Base-by-base conservation (phyloP, 78 protist species). In the Chrysochromulina parva region DNA sequence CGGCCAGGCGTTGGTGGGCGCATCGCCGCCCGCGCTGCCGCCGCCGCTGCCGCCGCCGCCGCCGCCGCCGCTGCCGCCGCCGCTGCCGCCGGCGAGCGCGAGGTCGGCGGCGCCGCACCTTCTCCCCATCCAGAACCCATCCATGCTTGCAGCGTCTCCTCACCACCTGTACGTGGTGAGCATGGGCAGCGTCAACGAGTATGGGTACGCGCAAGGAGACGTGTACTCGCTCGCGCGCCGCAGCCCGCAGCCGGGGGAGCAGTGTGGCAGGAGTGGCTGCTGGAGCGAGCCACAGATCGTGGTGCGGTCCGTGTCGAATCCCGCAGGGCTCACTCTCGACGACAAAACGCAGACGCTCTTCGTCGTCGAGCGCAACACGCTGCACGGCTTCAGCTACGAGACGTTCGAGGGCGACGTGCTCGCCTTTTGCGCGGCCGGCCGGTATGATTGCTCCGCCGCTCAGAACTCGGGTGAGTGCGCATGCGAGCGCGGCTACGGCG, bases 381-480 rank as follows among this genome's bases (percentile, higher is more conserved):
- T 74, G 24, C 57, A 2, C 53, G 82, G 82, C 82, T 38, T 19
- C 82, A 11, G 3, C 3, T 74, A 74, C 82, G 82, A 74, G 82
- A 53, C 26, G 28, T 74, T 74, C 82, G 1, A 38, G 26, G 82
- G 82, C 58, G 82, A 74, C 55, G 82, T 74, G 11, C 82, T 74
- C 82, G 22, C 9, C 14, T 74, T 74, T 11, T 74, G 82, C 82
- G 16, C 24, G 26, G 57, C 16, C 28, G 82, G 82, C 13, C 17
- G 55, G 28, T 74, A 74, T 57, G 82, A 74, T 20, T 74, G 82
- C 55, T 1, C 22, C 28, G 57, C 57, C 55, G 82, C 28, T 13
- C 82, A 74, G 55, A 74, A 74, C 16, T 38, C 82, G 52, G 82
- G 82, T 19, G 82, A 74, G 55, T 74, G 82, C 82, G 82, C 1